Percentiles rank a stretch among this genome's conserved stretches.
Conservation (phyloP, 129 eudicot species). For the Chrysanthemum makinoi region DNA sequence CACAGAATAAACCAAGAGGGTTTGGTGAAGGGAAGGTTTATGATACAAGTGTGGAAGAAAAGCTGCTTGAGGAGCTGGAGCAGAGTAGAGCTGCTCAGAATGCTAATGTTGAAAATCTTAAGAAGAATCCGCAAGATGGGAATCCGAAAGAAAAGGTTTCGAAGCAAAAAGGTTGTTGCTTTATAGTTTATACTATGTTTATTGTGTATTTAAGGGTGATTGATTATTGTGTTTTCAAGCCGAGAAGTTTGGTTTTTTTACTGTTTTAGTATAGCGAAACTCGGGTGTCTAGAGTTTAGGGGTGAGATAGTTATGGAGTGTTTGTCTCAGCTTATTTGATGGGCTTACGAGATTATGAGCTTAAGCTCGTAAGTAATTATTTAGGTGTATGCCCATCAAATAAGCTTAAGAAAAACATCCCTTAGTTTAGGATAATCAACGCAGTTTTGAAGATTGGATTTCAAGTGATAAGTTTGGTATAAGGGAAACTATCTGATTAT, state of each 20-base stretch:
- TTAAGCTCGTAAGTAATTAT: too few species aligned
- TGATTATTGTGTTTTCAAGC: too few species aligned
- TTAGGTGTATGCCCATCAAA: too few species aligned
- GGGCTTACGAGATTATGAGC: too few species aligned
- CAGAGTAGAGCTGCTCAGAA: slow-evolving; percentile 76
- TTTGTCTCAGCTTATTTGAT: too few species aligned
- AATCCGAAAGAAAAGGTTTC: slow-evolving; percentile 35
- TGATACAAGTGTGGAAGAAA: slow-evolving; percentile 85
- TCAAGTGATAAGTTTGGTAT: too few species aligned
- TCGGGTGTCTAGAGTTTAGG: neutral
- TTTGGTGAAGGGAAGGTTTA: slow-evolving; percentile 91
- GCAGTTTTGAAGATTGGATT: too few species aligned
- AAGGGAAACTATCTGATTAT: too few species aligned
- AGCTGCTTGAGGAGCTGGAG: slow-evolving; percentile 72
- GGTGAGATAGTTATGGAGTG: too few species aligned
- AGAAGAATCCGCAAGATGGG: slow-evolving; percentile 39
- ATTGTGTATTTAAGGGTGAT: neutral
- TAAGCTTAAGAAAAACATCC: too few species aligned
- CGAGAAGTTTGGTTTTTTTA: too few species aligned
- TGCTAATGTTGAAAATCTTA: slow-evolving; percentile 71
- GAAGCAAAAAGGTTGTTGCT: slow-evolving; percentile 45
- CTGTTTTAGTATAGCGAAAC: neutral
- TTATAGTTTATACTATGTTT: neutral
- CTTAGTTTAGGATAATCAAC: too few species aligned
- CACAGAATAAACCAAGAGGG: slow-evolving; percentile 62